Evolutionary conservation across 2,329 filamentous ascomycete genomes (phyloP), one percentile per base, ranked within the genome.

Genomic region (Fusarium sp.): DNA sequence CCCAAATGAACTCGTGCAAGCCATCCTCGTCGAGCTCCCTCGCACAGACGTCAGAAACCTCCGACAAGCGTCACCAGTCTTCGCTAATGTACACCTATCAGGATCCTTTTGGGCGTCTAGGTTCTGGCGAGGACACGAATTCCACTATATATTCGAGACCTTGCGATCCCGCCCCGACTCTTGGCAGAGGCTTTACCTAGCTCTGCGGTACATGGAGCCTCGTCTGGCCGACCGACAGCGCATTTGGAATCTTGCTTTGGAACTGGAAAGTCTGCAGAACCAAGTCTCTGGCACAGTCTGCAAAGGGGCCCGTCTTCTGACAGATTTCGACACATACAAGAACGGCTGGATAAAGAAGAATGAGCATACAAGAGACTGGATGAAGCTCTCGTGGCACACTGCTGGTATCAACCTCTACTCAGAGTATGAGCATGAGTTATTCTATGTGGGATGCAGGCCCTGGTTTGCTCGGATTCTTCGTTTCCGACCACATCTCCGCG

Each of bases 41-140:
- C 64, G 7, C 7, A 2, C 27, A 16, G 67, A 72, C 14, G 57
- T 72, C 22, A 11, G 24, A 6, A 14, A 6, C 4, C 48, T 71
- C 18, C 57, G 67, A 11, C n/a, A 22, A 52, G 50, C 60, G 2
- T 73, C 70, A 2, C 70, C 59, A 11, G 45, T 27, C 1, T 57
- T 64, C 6, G 50, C 67, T 11, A 48, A 35, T 5, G 7, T 67
- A 13, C 52, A 29, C 11, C 56, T 70, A 10, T 43, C 70, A 1
- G 70, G 70, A 41, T 5, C 64, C 2, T 71, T 73, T 33, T 73
- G 71, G 68, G 65, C 68, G 11, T 66, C 68, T 4, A 37, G 71
- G n/a, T 71, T 71, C n/a, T 27, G 41, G 13, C 59, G 45, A 11
- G 68, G 65, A 13, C 39, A 69, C n/a, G 71, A 73, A 20, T 73